A percentile compares a stretch with the other conserved stretches of the same genome.
Conservation (phyloP, 2,329 filamentous ascomycete genomes). For the Calonectria montana region DNA sequence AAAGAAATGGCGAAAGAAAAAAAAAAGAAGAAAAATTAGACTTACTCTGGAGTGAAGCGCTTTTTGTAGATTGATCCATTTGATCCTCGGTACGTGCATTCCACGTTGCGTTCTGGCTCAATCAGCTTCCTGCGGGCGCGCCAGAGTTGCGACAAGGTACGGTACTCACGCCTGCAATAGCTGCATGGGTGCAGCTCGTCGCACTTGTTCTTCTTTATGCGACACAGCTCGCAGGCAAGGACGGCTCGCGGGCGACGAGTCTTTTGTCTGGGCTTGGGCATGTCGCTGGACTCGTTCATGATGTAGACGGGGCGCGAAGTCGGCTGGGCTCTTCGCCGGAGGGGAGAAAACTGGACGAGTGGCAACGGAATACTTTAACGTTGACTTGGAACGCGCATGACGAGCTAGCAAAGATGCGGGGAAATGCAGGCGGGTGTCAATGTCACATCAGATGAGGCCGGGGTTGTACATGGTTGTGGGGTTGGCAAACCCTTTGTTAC, state of each 20-base stretch:
- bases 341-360: not conserved
- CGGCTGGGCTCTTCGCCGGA: not conserved
- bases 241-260: slow-evolving; percentile 52
- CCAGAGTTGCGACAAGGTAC: not conserved
- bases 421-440: slow-evolving; percentile 12
- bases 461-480: not conserved
- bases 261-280: slow-evolving; percentile 12
- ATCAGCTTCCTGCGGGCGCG: not conserved
- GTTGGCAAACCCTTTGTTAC: not conserved
- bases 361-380: slow-evolving; percentile 4
- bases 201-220: slow-evolving; percentile 61
- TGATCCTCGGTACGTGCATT: slow-evolving; percentile 43
- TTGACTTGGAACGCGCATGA: not conserved
- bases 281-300: not conserved
- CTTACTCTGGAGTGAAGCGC: slow-evolving; percentile 12
- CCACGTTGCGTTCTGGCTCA: slow-evolving; percentile 30
- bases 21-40: not conserved
- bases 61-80: slow-evolving; percentile 4
- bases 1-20: no score
- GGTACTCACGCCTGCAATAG: slow-evolving; percentile 30
- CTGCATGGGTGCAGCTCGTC: slow-evolving; percentile 54
- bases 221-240: slow-evolving; percentile 58
- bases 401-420: slow-evolving; percentile 8
- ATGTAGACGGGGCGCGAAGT: not conserved
- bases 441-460: slow-evolving; percentile 6